A percentile compares a stretch with the other conserved stretches of the same genome.
phyloP scores from a whole-genome alignment of 371 early-diverging fungal genomes.

The Mucor racemosus region DNA sequence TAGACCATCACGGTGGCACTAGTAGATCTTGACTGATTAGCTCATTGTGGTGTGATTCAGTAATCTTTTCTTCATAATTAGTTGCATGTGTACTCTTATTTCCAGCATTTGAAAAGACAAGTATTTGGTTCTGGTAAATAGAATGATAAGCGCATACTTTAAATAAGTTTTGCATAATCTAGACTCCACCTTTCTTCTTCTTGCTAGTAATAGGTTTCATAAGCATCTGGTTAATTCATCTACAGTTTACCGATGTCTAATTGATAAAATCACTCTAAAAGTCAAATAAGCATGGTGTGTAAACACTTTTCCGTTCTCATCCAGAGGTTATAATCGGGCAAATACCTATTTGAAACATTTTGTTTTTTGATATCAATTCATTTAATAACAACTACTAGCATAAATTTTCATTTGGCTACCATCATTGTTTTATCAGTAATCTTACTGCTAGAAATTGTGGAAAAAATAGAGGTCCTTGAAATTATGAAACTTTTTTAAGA shows the following conservation, averaged over 20 bases:
- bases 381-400: neutral
- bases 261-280: neutral
- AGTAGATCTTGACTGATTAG: neutral
- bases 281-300: too few species aligned
- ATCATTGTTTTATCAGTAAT: too few species aligned
- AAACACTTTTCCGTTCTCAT: too few species aligned
- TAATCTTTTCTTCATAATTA: neutral
- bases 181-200: neutral
- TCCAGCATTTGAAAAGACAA: neutral
- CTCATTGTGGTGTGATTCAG: conserved; percentile 1
- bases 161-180: neutral
- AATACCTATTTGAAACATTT: too few species aligned
- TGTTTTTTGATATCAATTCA: too few species aligned
- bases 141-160: neutral
- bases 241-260: neutral
- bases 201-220: neutral
- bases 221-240: neutral
- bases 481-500: neutral
- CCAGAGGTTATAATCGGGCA: too few species aligned
- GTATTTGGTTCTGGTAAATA: neutral
- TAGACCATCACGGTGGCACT: neutral
- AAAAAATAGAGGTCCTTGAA: neutral
- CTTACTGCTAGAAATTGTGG: neutral
- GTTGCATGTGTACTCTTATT: neutral
- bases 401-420: neutral